Conservation (phyloP, 2,329 filamentous ascomycete genomes). For the Ilyonectria robusta region DNA sequence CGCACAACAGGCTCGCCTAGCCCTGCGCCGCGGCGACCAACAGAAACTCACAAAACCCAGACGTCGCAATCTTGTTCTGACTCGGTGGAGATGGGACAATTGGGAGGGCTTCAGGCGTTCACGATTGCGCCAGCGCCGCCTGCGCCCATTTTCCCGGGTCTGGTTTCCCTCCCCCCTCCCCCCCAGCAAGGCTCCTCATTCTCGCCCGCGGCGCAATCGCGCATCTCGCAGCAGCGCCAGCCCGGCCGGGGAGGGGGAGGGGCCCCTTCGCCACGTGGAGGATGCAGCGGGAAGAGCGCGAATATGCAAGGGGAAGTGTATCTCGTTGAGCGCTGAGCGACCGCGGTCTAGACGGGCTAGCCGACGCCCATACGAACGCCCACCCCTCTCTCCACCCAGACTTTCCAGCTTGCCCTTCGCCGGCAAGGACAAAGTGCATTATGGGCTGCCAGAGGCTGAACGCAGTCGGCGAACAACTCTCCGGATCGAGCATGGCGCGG, state of each 20-base stretch:
- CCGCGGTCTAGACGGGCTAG: constrained; percentile 27
- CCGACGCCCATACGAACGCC: background rate
- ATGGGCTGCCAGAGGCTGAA: too few species aligned
- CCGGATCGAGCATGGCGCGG: constrained; percentile 30
- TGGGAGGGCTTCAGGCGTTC: background rate
- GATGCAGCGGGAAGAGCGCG: constrained; percentile 25
- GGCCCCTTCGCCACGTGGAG: constrained; percentile 40
- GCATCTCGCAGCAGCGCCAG: too few species aligned
- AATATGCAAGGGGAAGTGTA: constrained; percentile 39
- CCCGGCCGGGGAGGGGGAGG: too few species aligned
- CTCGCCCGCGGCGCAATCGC: too few species aligned
- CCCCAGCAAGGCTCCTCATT: constrained; percentile 9
- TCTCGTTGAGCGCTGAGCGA: background rate
- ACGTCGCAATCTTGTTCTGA: constrained; percentile 19
- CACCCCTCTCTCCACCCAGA: background rate
- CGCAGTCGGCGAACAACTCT: background rate
- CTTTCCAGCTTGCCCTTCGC: too few species aligned
- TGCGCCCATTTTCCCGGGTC: constrained; percentile 4
- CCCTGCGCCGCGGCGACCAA: constrained; percentile 7
- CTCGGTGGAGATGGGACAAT: constrained; percentile 19
- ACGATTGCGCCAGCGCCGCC: background rate
- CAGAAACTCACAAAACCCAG: background rate
- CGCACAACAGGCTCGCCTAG: constrained; percentile 6
- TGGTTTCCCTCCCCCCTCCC: constrained; percentile 3
- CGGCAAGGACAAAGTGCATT: too few species aligned